Evolutionary conservation across 805 yeast genomes (phyloP), one percentile per base, ranked within the genome.

Genomic region (Saturnispora sanitii): DNA sequence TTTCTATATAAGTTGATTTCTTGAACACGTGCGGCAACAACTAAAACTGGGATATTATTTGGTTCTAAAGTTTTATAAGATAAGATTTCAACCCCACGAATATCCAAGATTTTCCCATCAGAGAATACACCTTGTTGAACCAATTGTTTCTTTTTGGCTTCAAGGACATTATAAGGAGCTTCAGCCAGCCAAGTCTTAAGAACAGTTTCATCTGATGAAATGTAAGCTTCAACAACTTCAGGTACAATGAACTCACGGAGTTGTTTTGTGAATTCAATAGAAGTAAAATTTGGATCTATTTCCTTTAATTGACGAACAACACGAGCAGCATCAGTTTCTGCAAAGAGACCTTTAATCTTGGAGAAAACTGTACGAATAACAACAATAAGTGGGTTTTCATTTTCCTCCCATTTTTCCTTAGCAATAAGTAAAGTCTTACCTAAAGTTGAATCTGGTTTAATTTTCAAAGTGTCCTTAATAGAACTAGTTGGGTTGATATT

Each of bases 1-100:
- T 83, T 85, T 68, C 87, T 81, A 70, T 78, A 92, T 47, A 86
- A 66, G 56, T 84, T 90, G 45, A 94, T 78, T 58, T 92, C 99
- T 67, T 92, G 98, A 7, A 95, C 97, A 61, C 98, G 78, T 58
- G 96, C 87, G 37, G 94, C 83, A 46, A 87, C 84, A 40, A 92
- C 96, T 49, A 86, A 66, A 16, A 90, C 96, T 12, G 99, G 99
- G 27, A 77, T 71, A 58, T 90, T 90, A 50, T 86, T 82, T 28
- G 96, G 96, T 55, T 85, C 90, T 45, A 92, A 71, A 52, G 80
- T 66, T 67, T 85, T 87, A 47, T 94, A 86, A 46, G 87, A 81
- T 43, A 85, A 81, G 49, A 92, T 79, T 50, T 90, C 97, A 33
- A 88, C 94, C 39, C 95, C 94, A 66, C 99, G 78, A 52, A 92